These are phyloP conservation scores for Fonsecaea erecta DNA, from an alignment of 2,329 filamentous ascomycete species.

Conservation along the genomic window DNA sequence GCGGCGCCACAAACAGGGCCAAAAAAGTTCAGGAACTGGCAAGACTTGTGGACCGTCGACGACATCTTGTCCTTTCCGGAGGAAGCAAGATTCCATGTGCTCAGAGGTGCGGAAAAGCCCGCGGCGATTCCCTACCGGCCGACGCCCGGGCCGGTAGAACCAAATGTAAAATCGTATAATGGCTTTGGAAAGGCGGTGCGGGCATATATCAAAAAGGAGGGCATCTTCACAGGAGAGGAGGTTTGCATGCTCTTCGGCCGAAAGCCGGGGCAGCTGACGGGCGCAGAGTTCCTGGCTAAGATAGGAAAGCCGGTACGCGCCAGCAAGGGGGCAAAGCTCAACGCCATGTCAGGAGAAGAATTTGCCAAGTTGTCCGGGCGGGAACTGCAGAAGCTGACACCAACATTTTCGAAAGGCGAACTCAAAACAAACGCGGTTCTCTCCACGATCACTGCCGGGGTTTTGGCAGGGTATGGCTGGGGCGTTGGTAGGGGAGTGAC, in stretches of 20 bases:
- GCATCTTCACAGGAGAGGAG: not conserved
- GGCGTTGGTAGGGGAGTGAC: not conserved
- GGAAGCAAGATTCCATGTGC: not conserved
- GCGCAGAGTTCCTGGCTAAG: not conserved
- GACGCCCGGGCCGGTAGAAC: not conserved
- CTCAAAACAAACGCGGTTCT: not conserved
- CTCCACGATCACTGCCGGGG: not conserved
- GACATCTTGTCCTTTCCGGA: not conserved
- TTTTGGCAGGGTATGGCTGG: not conserved
- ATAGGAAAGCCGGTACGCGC: not conserved
- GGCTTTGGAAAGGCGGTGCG: not conserved
- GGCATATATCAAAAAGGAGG: not conserved
- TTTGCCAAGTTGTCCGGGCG: not conserved
- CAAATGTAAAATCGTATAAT: not conserved
- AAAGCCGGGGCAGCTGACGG: conserved; percentile 1
- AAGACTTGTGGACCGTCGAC: not conserved
- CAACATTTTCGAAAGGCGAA: not conserved
- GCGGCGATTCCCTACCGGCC: not conserved
- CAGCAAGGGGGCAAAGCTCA: not conserved
- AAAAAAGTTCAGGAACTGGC: not conserved
- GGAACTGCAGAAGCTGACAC: not conserved
- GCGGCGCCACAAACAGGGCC: no score
- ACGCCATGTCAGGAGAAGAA: not conserved
- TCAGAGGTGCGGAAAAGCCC: not conserved
- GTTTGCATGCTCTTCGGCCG: not conserved